phyloP scores from a whole-genome alignment of 805 yeast species.

The Ogataea trehaloabstinens region DNA sequence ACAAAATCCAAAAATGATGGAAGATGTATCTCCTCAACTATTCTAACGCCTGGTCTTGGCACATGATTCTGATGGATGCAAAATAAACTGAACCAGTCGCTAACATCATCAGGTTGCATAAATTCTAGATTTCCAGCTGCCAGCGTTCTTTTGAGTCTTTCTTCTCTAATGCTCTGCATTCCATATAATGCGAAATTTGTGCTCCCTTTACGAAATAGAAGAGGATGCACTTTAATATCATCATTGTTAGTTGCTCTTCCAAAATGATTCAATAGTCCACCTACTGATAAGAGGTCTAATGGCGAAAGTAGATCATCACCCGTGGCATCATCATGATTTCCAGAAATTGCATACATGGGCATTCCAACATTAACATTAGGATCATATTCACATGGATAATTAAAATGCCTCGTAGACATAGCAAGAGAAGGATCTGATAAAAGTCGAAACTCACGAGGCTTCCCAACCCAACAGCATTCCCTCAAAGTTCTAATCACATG shows the following conservation, averaged over 20 bases:
- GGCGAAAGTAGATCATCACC: conserved; percentile 84
- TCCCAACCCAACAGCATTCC: conserved; percentile 73
- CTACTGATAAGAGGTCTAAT: conserved; percentile 74
- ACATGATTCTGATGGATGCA: conserved; percentile 91
- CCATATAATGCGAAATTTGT: conserved; percentile 89
- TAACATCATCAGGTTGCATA: conserved; percentile 55
- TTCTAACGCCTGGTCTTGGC: conserved; percentile 74
- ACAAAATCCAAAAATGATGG: conserved; percentile 82
- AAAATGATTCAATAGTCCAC: conserved; percentile 86
- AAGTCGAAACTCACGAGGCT: conserved; percentile 81
- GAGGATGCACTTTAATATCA: conserved; percentile 68
- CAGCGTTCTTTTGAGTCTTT: conserved; percentile 77
- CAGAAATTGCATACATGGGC: conserved; percentile 90
- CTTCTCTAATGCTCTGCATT: conserved; percentile 84
- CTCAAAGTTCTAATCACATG: conserved; percentile 76
- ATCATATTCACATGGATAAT: conserved; percentile 83
- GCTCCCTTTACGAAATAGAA: conserved; percentile 76
- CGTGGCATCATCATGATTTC: conserved; percentile 96
- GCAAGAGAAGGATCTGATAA: conserved; percentile 73
- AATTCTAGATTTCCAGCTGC: conserved; percentile 79
- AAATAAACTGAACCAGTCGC: conserved; percentile 79
- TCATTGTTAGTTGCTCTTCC: conserved; percentile 80
- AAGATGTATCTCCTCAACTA: conserved; percentile 78
- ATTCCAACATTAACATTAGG: conserved; percentile 84
- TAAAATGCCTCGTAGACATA: conserved; percentile 57